Evolutionary conservation across 768 basidiomycete species (phyloP).

Genomic region (Chalciporus chontae): DNA sequence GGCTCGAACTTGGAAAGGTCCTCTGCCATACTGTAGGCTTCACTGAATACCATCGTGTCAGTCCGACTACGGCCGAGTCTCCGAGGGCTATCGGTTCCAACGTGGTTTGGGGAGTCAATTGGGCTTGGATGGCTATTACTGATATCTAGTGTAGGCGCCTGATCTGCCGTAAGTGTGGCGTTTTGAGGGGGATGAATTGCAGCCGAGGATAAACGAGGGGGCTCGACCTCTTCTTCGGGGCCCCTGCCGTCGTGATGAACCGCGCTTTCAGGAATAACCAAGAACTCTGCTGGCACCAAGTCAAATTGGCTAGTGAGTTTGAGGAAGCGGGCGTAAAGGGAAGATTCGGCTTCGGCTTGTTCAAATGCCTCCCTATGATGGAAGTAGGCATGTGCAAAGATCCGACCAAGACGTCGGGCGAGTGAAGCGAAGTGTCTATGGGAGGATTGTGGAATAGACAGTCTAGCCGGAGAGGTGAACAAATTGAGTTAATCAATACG

Average conservation of each 20-base stretch:
- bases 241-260: conserved; percentile 27
- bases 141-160: conserved; percentile 4
- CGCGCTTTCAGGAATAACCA: conserved; percentile 65
- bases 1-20: conserved; percentile 32
- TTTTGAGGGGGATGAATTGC: conserved; percentile 33
- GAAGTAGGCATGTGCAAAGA: conserved; percentile 96
- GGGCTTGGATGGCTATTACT: conserved; percentile 18
- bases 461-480: conserved; percentile 37
- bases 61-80: conserved; percentile 55
- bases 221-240: conserved; percentile 33
- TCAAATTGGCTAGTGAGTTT: conserved; percentile 77
- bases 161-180: conserved; percentile 9
- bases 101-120: conserved; percentile 10
- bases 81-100: conserved; percentile 39
- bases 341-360: conserved; percentile 86
- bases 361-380: conserved; percentile 91
- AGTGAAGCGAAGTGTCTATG: conserved; percentile 88
- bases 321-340: conserved; percentile 86
- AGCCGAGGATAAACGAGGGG: conserved; percentile 39
- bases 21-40: conserved; percentile 36
- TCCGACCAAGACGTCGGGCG: conserved; percentile 86
- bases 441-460: conserved; percentile 78
- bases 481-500: conserved; percentile 15
- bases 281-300: conserved; percentile 77
- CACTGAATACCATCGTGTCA: conserved; percentile 72